Conservation (phyloP, 441 rosid genomes). For the Biscutella laevigata region DNA sequence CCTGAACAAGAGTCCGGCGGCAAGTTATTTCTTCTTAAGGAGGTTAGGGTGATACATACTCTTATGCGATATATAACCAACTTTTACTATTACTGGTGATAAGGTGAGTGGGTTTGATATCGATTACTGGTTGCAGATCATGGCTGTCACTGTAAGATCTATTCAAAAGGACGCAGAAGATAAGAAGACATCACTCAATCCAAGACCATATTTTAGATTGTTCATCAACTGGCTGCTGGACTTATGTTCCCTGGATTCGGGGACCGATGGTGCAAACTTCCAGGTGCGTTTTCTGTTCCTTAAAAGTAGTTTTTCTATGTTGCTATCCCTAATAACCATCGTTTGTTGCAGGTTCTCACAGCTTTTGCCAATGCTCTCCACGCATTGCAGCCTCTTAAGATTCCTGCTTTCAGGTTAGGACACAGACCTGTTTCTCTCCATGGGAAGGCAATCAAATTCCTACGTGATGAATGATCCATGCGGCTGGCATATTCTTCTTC, state of each 20-base stretch:
- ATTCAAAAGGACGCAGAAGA: slow-evolving; percentile 88
- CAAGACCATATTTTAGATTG: slow-evolving; percentile 93
- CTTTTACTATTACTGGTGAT: neutral
- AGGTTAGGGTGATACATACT: slow-evolving; percentile 37
- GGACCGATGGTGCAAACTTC: slow-evolving; percentile 60
- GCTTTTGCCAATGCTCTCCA: slow-evolving; percentile 88
- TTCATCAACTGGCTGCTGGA: slow-evolving; percentile 84
- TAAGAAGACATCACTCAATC: slow-evolving; percentile 72
- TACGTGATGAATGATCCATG: neutral
- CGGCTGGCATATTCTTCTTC: neutral
- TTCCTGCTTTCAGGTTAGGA: slow-evolving; percentile 88
- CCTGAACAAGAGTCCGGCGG: slow-evolving; percentile 76
- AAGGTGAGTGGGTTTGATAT: slow-evolving; percentile 5
- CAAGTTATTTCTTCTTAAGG: slow-evolving; percentile 55
- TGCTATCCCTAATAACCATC: slow-evolving; percentile 1
- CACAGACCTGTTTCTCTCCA: slow-evolving; percentile 6
- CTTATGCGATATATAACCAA: neutral
- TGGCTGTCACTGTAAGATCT: slow-evolving; percentile 62
- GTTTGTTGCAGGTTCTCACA: slow-evolving; percentile 57
- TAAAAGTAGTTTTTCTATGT: neutral
- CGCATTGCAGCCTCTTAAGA: slow-evolving; percentile 79
- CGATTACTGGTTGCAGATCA: slow-evolving; percentile 45
- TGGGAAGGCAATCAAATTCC: neutral
- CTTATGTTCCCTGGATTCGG: slow-evolving; percentile 58
- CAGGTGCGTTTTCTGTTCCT: slow-evolving; percentile 44